Percentiles rank a stretch among this genome's conserved stretches.
Evolutionary conservation across 306 rosid species (phyloP).

Genomic region (Bauhinia variegata): DNA sequence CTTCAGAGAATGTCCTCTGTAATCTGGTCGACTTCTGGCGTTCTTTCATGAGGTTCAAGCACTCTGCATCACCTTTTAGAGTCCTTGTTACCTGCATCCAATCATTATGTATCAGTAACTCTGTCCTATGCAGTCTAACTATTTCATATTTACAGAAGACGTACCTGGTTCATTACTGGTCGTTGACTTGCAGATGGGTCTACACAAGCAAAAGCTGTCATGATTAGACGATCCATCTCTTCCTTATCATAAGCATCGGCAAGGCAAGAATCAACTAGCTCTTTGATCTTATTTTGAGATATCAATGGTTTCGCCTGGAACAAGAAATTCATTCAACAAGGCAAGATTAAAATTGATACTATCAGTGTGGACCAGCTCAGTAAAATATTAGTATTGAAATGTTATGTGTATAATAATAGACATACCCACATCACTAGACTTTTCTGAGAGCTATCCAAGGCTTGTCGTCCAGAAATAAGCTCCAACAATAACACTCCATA

Average conservation of each 20-base stretch:
- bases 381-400: neutral
- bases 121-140: too few species aligned
- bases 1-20: slow-evolving; percentile 75
- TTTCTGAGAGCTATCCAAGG: slow-evolving; percentile 85
- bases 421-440: slow-evolving; percentile 99
- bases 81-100: slow-evolving; percentile 60
- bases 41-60: slow-evolving; percentile 41
- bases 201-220: slow-evolving; percentile 73
- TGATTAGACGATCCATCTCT: slow-evolving; percentile 59
- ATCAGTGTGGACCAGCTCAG: slow-evolving; percentile 19
- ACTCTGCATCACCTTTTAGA: slow-evolving; percentile 58
- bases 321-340: slow-evolving; percentile 6
- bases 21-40: slow-evolving; percentile 60
- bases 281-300: slow-evolving; percentile 45
- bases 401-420: slow-evolving; percentile 8
- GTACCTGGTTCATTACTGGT: slow-evolving; percentile 85
- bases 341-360: slow-evolving; percentile 19
- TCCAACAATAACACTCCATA: slow-evolving; percentile 89
- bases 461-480: slow-evolving; percentile 86
- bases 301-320: slow-evolving; percentile 93
- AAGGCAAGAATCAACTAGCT: slow-evolving; percentile 73
- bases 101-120: slow-evolving; percentile 8
- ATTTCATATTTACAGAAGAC: slow-evolving; percentile 25
- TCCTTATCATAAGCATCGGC: slow-evolving; percentile 52
- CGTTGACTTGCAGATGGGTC: slow-evolving; percentile 73